These are phyloP conservation scores for Ramularia collo-cygni DNA, from an alignment of 2,329 filamentous ascomycete species.

Conservation along the genomic window DNA sequence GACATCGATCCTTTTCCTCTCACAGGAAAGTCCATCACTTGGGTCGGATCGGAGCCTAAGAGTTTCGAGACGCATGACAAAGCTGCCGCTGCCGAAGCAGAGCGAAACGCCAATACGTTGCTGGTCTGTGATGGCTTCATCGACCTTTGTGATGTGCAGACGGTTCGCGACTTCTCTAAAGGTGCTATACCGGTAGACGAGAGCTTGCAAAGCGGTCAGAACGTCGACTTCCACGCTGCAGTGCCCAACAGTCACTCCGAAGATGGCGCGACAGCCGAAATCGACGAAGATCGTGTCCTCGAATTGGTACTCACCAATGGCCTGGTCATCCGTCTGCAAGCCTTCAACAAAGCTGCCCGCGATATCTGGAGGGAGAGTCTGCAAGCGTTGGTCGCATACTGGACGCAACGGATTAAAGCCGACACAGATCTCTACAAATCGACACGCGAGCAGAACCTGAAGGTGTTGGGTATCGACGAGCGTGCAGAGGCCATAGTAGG, in stretches of 20 bases:
- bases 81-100: constrained; percentile 53
- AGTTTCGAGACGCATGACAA: constrained; percentile 46
- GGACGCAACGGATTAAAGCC: constrained; percentile 49
- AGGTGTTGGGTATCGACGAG: constrained; percentile 57
- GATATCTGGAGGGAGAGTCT: constrained; percentile 58
- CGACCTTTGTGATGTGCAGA: constrained; percentile 51
- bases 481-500: constrained; percentile 58
- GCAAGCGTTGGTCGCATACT: constrained; percentile 52
- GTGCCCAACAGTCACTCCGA: constrained; percentile 30
- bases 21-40: constrained; percentile 46
- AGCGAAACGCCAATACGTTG: constrained; percentile 53
- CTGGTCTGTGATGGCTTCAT: constrained; percentile 58
- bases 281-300: constrained; percentile 53
- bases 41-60: constrained; percentile 42
- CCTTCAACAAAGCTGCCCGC: constrained; percentile 50
- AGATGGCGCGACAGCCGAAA: constrained; percentile 47
- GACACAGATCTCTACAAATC: constrained; percentile 54
- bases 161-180: constrained; percentile 49
- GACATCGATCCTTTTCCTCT: constrained; percentile 56
- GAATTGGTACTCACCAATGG: constrained; percentile 57
- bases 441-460: constrained; percentile 52
- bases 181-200: constrained; percentile 49
- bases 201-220: constrained; percentile 45
- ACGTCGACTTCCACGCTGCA: constrained; percentile 48
- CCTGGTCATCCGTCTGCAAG: constrained; percentile 51